Base-by-base conservation (phyloP, 768 basidiomycete species). In the Serendipita vermifera region DNA sequence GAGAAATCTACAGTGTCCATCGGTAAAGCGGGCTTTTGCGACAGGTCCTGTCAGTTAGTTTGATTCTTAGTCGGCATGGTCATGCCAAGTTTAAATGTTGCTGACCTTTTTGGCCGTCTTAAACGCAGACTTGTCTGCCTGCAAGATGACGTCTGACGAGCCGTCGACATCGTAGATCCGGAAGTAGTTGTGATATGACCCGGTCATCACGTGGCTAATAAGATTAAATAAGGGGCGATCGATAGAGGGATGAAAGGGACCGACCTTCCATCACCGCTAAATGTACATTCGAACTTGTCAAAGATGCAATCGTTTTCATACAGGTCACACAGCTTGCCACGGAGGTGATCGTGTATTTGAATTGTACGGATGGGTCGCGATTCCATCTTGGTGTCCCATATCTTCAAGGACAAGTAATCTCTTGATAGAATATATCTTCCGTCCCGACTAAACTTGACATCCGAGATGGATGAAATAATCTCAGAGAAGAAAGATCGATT, bases 241-340 rank as follows among this genome's bases (percentile, higher is more conserved):
- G 3, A n/a, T 54, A 55, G 43, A 22, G 53, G 51, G 55, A 57
- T 46, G 43, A 59, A 41, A n/a, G 46, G 57, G n/a, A 73, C 75
- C 62, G 58, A 82, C 94, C 69, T 71, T 83, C 96, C 94, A 66
- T 96, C 88, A 33, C 96, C 96, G 61, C 87, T 87, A 86, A 92
- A 99, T 20, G 89, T 85, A 68, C 96, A 98, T 72, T 99, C 96
- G 63, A 98, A 99, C 71, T 98, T 98, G 76, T 99, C 96, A 68
- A 98, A 99, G 65, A 99, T 99, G 71, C 96, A 98, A 66, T 99
- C 96, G 64, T 98, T 99, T 75, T 99, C 96, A 66, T 99, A 99
- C 60, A 98, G 71, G 69, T 99, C 96, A 69, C 96, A 99, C 5
- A 99, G 81, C 69, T 98, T 99, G 55, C 89, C 88, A 54, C 94